Evolutionary conservation across 169 alveolate genomes (phyloP).

Genomic region (Haemoproteus tartakovskyi): DNA sequence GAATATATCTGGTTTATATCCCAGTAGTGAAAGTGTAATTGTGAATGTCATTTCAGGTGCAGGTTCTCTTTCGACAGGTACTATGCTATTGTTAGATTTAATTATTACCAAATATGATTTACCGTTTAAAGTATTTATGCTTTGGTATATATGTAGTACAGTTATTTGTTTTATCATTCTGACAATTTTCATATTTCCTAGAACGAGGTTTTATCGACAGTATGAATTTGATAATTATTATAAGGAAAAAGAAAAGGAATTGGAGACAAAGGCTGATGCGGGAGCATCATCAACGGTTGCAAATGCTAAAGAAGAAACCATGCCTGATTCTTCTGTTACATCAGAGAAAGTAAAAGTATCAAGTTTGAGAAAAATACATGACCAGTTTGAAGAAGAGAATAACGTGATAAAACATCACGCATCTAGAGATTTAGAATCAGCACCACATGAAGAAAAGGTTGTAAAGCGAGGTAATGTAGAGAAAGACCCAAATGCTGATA

Average conservation of each 20-base stretch:
- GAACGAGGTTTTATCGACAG: slow-evolving; percentile 65
- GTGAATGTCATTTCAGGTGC: slow-evolving; percentile 68
- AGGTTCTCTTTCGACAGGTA: slow-evolving; percentile 62
- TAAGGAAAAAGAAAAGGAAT: not conserved
- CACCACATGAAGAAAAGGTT: too few species aligned
- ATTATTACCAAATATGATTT: slow-evolving; percentile 11
- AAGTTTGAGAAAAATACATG: too few species aligned
- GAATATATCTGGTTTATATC: slow-evolving; percentile 67
- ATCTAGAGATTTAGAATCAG: too few species aligned
- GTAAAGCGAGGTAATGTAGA: too few species aligned
- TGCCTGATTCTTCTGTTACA: too few species aligned
- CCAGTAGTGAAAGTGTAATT: slow-evolving; percentile 67
- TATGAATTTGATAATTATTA: slow-evolving; percentile 66
- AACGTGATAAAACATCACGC: too few species aligned
- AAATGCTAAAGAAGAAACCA: too few species aligned
- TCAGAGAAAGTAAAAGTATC: too few species aligned
- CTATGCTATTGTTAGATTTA: slow-evolving; percentile 62
- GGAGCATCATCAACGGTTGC: not conserved
- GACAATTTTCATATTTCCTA: slow-evolving; percentile 44
- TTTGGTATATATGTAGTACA: slow-evolving; percentile 46
- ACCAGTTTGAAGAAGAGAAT: too few species aligned
- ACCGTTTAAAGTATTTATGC: slow-evolving; percentile 35
- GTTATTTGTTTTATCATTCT: slow-evolving; percentile 25
- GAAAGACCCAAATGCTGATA: too few species aligned
- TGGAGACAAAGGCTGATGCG: not conserved